Percentiles rank a stretch among this genome's conserved stretches.
Conservation (phyloP, 805 yeast genomes). For the Millerago galiae region DNA sequence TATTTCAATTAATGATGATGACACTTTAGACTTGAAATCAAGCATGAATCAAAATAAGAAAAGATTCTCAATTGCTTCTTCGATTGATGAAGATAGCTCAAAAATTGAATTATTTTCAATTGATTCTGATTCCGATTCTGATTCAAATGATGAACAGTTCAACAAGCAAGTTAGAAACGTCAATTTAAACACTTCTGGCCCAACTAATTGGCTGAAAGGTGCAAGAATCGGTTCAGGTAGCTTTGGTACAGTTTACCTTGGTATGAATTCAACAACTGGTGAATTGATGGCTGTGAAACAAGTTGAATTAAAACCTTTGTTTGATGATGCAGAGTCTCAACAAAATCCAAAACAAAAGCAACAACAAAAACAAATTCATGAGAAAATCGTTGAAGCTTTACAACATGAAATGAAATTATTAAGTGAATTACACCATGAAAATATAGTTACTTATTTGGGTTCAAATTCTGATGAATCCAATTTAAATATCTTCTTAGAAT, state of each 20-base stretch:
- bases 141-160: conserved; percentile 2
- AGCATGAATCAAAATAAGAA: conserved; percentile 25
- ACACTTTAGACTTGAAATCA: conserved; percentile 25
- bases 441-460: conserved; percentile 89
- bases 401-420: conserved; percentile 76
- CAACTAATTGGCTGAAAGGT: conserved; percentile 87
- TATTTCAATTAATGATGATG: conserved; percentile 11
- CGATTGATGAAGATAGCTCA: conserved; percentile 20
- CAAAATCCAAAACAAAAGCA: conserved; percentile 26
- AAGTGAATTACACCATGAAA: conserved; percentile 78
- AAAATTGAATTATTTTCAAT: conserved; percentile 22
- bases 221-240: conserved; percentile 92
- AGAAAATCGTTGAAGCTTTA: conserved; percentile 68
- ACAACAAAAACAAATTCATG: conserved; percentile 29
- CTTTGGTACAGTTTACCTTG: conserved; percentile 89
- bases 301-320: conserved; percentile 57
- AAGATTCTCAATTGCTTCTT: conserved; percentile 21
- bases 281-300: conserved; percentile 97
- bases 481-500: conserved; percentile 74
- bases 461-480: conserved; percentile 67
- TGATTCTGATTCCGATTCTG: conserved; percentile 19
- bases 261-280: conserved; percentile 87
- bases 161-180: conserved; percentile 8
- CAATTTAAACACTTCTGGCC: conserved; percentile 36
- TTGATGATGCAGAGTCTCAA: conserved; percentile 24